Conservation (phyloP, 192 early-diverging fungal species). For the Dissophora ornata region DNA sequence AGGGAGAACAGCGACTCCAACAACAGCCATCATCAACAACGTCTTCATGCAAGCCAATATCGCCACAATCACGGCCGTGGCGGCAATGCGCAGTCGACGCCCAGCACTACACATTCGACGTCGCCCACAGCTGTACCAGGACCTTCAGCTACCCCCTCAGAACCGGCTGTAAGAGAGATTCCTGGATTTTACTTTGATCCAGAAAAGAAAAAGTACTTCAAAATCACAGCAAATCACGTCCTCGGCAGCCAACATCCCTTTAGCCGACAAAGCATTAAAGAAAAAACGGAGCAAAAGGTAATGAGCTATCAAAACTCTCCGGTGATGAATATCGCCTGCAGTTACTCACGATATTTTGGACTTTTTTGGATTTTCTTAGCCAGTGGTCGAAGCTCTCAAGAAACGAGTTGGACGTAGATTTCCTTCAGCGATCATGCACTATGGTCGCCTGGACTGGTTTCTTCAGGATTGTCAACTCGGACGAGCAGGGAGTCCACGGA, state of each 20-base stretch:
- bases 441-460: constrained; percentile 26
- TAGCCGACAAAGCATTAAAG: constrained; percentile 41
- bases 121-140: too few species aligned
- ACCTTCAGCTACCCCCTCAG: too few species aligned
- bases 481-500: constrained; percentile 14
- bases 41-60: too few species aligned
- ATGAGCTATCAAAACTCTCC: too few species aligned
- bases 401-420: not conserved
- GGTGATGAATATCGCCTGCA: not conserved
- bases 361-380: not conserved
- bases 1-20: not conserved
- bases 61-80: too few species aligned
- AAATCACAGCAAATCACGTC: constrained; percentile 38
- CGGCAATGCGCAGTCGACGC: too few species aligned
- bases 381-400: constrained; percentile 19
- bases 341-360: too few species aligned
- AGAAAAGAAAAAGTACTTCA: constrained; percentile 54
- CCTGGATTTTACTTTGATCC: constrained; percentile 47
- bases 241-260: constrained; percentile 29
- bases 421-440: not conserved
- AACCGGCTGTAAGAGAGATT: constrained; percentile 21
- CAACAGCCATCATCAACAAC: too few species aligned
- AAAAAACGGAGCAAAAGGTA: constrained; percentile 30
- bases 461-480: constrained; percentile 29
- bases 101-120: too few species aligned